Evolutionary conservation across 768 basidiomycete genomes (phyloP).

Genomic region (Tylopilus felleus): DNA sequence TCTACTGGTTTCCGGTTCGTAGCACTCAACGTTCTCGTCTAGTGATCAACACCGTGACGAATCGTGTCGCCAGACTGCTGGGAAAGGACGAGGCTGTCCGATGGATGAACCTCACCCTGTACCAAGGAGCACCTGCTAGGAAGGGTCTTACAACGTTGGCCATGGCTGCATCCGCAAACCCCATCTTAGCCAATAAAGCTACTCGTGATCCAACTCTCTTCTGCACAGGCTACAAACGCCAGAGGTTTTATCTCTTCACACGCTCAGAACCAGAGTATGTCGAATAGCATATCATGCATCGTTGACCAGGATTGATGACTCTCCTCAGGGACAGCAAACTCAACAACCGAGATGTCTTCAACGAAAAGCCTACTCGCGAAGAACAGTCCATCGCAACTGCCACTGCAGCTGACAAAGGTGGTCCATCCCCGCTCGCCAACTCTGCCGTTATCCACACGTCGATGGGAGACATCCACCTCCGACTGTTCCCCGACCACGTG

Average conservation of each 20-base stretch:
- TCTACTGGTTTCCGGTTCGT: neutral
- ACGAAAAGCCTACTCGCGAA: constrained; percentile 94
- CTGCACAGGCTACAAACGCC: constrained; percentile 89
- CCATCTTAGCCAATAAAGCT: constrained; percentile 83
- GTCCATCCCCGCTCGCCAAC: constrained; percentile 71
- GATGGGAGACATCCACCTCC: constrained; percentile 87
- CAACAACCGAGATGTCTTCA: constrained; percentile 94
- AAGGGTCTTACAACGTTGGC: constrained; percentile 82
- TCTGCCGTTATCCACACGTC: constrained; percentile 93
- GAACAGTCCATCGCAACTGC: constrained; percentile 85
- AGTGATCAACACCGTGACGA: constrained; percentile 96
- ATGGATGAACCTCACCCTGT: constrained; percentile 83
- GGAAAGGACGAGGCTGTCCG: constrained; percentile 94
- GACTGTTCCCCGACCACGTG: constrained; percentile 85
- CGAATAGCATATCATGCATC: neutral
- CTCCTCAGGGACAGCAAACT: constrained; percentile 71
- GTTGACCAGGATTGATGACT: neutral
- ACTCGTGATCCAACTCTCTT: constrained; percentile 88
- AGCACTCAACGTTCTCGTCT: neutral
- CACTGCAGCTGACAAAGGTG: constrained; percentile 43
- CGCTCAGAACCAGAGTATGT: constrained; percentile 85
- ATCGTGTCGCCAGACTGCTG: constrained; percentile 81
- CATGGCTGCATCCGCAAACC: constrained; percentile 95
- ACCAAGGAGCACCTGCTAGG: constrained; percentile 93
- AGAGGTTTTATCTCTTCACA: constrained; percentile 93